Base-by-base conservation (phyloP, 2,329 filamentous ascomycete genomes). In the Fusarium multiceps region DNA sequence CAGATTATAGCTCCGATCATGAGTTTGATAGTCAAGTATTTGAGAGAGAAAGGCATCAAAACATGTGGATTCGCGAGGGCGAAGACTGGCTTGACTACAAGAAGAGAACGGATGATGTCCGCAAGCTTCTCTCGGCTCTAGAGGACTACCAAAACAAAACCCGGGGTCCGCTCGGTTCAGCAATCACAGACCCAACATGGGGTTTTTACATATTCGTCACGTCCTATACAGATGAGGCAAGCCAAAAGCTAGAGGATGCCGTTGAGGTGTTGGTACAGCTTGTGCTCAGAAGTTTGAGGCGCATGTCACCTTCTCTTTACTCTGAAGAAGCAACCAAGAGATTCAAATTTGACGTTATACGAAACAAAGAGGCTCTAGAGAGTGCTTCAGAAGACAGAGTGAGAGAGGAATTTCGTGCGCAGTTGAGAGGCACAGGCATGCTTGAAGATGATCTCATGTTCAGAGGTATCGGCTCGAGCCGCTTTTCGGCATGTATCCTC, bases 341-440 rank as follows among this genome's bases (percentile, higher is more conserved):
- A 14, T 68, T 68, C 59, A 68, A 68, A 16, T 27, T 68, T 13
- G 59, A 60, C 25, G 45, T 64, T 12, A 30, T 68, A 21, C 32
- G 49, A 34, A 42, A 68, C 32, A 55, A 48, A 30, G 46, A 60
- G 20, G 59, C 59, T 23, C 46, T 68, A 11, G 48, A 68, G 12
- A 54, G 34, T 20, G 66, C 64, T 16, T 68, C 66, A 13, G 66
- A 68, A 32, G 66, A 68, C n/a, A 50, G 64, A 27, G 59, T 68
- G 23, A 64, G 64, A 10, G 64, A 68, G 41, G 64, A 68, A 43
- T 68, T 68, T 18, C 46, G 59, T 37, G 66, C 66, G 25, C 63
- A 68, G 27, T 37, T 66, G 25, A 60, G 55, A 49, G 45, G 47
- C 11, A 37, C 43, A 16, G 62, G 63, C 8, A 32, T 66, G 14